These are phyloP conservation scores for Neocatenulostroma microsporum DNA, from an alignment of 2,329 filamentous ascomycete genomes.

Conservation along the genomic window DNA sequence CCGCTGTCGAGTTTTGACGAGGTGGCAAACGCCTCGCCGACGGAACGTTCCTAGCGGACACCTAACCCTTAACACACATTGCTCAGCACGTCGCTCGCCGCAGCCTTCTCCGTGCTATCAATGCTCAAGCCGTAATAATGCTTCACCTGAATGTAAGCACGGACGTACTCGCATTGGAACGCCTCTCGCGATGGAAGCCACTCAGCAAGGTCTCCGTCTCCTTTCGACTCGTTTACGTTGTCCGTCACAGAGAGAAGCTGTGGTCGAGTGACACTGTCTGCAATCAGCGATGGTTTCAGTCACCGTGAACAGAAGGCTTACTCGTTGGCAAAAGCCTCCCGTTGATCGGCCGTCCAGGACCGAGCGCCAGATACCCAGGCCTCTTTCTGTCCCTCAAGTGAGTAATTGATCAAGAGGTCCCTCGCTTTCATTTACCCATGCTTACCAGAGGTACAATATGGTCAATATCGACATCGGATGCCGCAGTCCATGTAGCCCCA, in stretches of 20 bases:
- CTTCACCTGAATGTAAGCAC: constrained; percentile 73
- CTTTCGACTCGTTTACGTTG: constrained; percentile 63
- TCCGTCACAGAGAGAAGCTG: constrained; percentile 75
- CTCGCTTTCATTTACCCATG: too few species aligned
- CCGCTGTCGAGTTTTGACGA: too few species aligned
- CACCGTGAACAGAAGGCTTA: too few species aligned
- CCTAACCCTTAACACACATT: constrained; percentile 9
- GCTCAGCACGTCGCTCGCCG: constrained; percentile 8
- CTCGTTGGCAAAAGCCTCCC: too few species aligned
- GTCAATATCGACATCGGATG: constrained; percentile 70
- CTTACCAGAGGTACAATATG: constrained; percentile 74
- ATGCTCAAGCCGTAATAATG: constrained; percentile 60
- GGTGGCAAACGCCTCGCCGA: too few species aligned
- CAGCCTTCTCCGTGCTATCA: constrained; percentile 60
- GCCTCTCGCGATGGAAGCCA: constrained; percentile 66
- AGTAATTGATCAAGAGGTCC: too few species aligned
- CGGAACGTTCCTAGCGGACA: too few species aligned
- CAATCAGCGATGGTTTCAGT: too few species aligned
- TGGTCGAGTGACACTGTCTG: constrained; percentile 63
- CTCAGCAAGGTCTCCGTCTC: constrained; percentile 63
- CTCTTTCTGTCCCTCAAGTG: too few species aligned
- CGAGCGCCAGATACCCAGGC: constrained; percentile 54
- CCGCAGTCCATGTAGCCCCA: constrained; percentile 59
- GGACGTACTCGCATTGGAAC: constrained; percentile 73
- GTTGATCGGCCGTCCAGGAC: constrained; percentile 60